These are phyloP conservation scores for Mycena vulgaris DNA, from an alignment of 768 basidiomycete species.

Conservation along the genomic window DNA sequence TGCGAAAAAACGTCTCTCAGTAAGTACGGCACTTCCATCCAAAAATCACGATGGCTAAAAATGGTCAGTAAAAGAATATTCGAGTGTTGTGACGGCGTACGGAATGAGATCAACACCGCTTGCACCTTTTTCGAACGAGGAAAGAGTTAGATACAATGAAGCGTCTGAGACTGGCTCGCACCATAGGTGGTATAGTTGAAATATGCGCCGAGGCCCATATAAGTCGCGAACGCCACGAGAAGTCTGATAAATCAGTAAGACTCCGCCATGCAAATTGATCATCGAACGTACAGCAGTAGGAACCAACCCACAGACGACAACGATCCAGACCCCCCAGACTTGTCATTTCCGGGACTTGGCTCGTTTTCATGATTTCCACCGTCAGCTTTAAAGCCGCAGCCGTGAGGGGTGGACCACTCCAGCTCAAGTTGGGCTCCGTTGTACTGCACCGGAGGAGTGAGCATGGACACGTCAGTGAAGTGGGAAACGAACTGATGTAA, in stretches of 20 bases:
- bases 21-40: slow-evolving; percentile 92
- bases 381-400: slow-evolving; percentile 62
- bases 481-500: slow-evolving; percentile 12
- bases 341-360: slow-evolving; percentile 29
- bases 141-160: too few relatives aligned
- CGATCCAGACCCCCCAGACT: slow-evolving; percentile 63
- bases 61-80: slow-evolving; percentile 11
- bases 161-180: slow-evolving; percentile 41
- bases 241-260: slow-evolving; percentile 56
- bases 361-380: slow-evolving; percentile 45
- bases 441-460: slow-evolving; percentile 53
- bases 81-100: slow-evolving; percentile 60
- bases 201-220: slow-evolving; percentile 87
- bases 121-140: slow-evolving; percentile 45
- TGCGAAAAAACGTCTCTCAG: slow-evolving; percentile 83
- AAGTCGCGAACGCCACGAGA: slow-evolving; percentile 75
- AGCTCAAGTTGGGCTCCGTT: slow-evolving; percentile 68
- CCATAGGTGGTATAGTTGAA: slow-evolving; percentile 93
- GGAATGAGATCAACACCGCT: slow-evolving; percentile 88
- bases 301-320: slow-evolving; percentile 88
- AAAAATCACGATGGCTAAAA: slow-evolving; percentile 88
- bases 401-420: slow-evolving; percentile 75
- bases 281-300: slow-evolving; percentile 80
- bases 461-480: background rate
- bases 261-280: background rate